Conservation (phyloP, 139 green algal species). For the Tetradesmus lagerheimii region DNA sequence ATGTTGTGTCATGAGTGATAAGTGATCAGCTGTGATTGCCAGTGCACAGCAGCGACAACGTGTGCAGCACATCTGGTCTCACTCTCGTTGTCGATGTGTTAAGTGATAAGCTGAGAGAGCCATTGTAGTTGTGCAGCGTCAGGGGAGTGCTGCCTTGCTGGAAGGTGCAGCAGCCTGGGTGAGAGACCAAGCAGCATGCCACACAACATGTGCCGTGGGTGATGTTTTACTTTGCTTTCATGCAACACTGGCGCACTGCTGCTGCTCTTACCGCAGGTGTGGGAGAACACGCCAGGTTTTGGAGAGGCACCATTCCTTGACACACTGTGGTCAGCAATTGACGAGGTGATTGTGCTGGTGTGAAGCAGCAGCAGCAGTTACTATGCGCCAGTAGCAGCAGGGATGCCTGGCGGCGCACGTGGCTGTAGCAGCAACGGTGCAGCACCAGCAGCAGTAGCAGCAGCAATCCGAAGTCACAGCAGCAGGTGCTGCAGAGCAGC, state of each 20-base stretch:
- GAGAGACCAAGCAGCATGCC: background rate
- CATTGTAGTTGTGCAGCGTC: background rate
- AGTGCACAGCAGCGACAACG: background rate
- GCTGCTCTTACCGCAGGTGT: conserved; percentile 73
- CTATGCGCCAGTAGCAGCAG: background rate
- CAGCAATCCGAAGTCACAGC: no score
- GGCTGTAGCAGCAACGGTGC: background rate
- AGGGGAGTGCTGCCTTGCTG: no score
- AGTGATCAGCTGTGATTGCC: no score
- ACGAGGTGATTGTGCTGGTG: conserved; percentile 76
- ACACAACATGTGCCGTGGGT: background rate
- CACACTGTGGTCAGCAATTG: conserved; percentile 89
- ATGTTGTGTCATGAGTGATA: no score
- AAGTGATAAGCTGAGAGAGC: background rate
- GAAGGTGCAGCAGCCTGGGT: no score
- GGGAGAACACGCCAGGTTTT: conserved; percentile 85
- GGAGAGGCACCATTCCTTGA: conserved; percentile 89
- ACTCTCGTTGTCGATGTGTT: background rate
- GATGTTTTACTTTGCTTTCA: background rate
- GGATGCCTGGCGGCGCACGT: no score
- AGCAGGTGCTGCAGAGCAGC: no score
- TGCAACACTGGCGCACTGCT: background rate
- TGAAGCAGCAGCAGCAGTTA: no score
- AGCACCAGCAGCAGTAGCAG: background rate
- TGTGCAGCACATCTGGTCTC: conserved; percentile 75